Evolutionary conservation across 805 yeast species (phyloP), one percentile per base, ranked within the genome.

Genomic region (Yamadazyma tumulicola): DNA sequence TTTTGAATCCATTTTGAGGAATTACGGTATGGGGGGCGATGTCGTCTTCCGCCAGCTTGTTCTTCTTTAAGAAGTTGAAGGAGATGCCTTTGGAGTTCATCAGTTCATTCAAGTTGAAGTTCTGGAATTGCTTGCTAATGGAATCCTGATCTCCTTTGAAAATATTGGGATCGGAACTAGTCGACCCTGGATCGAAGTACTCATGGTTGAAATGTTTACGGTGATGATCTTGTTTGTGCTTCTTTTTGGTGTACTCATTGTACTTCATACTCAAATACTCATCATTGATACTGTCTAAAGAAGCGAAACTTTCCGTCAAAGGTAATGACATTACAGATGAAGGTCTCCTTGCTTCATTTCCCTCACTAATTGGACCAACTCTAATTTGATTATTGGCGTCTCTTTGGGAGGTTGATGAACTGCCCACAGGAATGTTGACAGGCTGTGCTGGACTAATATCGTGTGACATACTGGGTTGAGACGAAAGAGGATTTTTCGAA

Each of bases 251-350:
- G 45, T 44, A 59, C 37, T 66, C 68, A 17, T 58, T 55, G 38
- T 64, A 64, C 40, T 61, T 61, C 37, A 52, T 43, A 34, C 59
- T 69, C 40, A 69, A 67, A 39, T 69, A 74, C 34, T 77, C 82
- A 45, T 77, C 72, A 50, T 80, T 79, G 39, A 75, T 71, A 52
- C 88, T 78, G 49, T 81, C 88, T 50, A 84, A 60, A 0, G 89
- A 82, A 1, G 91, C 91, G 64, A 81, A 82, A 42, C 88, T 81
- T 26, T 84, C 85, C 41, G 77, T 80, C 11, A 80, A 64, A 0
- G 86, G 86, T 25, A 82, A 61, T 18, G 80, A 73, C 37, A 81
- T 79, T 28, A 84, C 72, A 18, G 95, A 93, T 1, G 95, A 86
- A 19, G 66, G 64, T 19, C 66, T 39, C 21, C 52, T 38, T 9